Evolutionary conservation across 1,284 basidiomycete species (phyloP), one percentile per base, ranked within the genome.

Genomic region (Trichosporon asahii): DNA sequence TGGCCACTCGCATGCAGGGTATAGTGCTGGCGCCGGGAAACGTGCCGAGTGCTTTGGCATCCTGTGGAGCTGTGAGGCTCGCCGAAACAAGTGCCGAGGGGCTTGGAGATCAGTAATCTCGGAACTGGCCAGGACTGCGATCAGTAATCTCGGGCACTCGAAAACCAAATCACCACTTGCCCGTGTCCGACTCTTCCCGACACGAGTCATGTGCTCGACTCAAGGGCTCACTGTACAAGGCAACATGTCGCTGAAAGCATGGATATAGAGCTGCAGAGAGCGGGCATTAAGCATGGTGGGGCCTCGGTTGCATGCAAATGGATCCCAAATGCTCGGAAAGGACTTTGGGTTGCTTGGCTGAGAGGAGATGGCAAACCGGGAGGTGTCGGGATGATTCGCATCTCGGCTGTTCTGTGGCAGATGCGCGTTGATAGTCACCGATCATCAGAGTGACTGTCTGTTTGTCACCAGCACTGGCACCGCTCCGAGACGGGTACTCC

Each of bases 131-230:
- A 15, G 49, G 9, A 23, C 9, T 12, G 53, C 14, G 55, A 61
- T 61, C 57, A 61, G 57, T 61, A 61, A 61, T 61, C 57, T 61
- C 57, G 57, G 57, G 57, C 27, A 61, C 57, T 31, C 27, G 15
- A 61, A 61, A n/a, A 61, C 57, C 57, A 61, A 61, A 61, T 61
- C 15, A n/a, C 40, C 15, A 23, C 21, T 25, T 25, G 21, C 8
- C 49, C 21, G 49, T 21, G 57, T 31, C 57, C 57, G 57, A n/a
- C 3, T 33, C 57, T n/a, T 61, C 57, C 57, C 57, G 57, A 61
- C 29, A 11, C 29, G 57, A 31, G 57, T 61, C 57, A 61, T 61
- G 57, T 61, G 53, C 25, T 21, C 25, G 55, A 37, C 35, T 37
- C 55, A 33, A 33, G 27, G 27, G 6, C 25, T 27, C 49, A 11